Evolutionary conservation across 495 filamentous ascomycete genomes (phyloP), one percentile per base, ranked within the genome.

Genomic region (Mycothermus thermophilus): DNA sequence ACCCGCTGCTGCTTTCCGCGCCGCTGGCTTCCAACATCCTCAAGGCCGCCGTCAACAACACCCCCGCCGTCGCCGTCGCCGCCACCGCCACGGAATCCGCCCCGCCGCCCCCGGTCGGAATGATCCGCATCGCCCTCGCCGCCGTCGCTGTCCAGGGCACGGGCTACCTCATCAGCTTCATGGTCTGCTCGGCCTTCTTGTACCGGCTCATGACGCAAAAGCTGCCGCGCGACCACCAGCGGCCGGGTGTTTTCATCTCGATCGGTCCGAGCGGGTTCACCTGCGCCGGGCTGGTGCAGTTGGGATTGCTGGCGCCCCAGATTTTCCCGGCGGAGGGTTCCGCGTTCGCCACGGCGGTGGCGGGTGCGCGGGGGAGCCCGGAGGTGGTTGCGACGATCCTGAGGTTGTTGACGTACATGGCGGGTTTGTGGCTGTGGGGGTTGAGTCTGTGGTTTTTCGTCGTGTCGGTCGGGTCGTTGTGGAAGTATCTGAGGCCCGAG

Each of bases 201-300:
- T 90, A 90, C 51, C 72, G 84, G 24, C 67, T 93, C 27, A 93
- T 93, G 84, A 88, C 84, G 1, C 82, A 90, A 45, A 93, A 92
- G 53, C 67, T 92, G 0, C 84, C 84, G 4, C 69, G 71, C 38
- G 83, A 85, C 50, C 72, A 64, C 32, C 66, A 80, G 24, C 69
- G 84, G 10, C 84, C 84, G 0, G 83, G 79, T 30, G 83, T 90
- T 44, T 90, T 90, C 43, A 83, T 90, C 30, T 79, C 72, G 3
- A 79, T 93, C 24, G 83, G 83, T 4, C 83, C 83, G 0, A 71
- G 67, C 28, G 81, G 72, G 3, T 93, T 93, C 51, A 92, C 84
- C 0, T 79, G 79, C 4, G 67, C 79, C 0, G 81, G 75, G 0
- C 46, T 88, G 28, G 49, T 56, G 59, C 41, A 0, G 48, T 32